Conservation (phyloP, 306 rosid species). For the Prosopis cineraria region DNA sequence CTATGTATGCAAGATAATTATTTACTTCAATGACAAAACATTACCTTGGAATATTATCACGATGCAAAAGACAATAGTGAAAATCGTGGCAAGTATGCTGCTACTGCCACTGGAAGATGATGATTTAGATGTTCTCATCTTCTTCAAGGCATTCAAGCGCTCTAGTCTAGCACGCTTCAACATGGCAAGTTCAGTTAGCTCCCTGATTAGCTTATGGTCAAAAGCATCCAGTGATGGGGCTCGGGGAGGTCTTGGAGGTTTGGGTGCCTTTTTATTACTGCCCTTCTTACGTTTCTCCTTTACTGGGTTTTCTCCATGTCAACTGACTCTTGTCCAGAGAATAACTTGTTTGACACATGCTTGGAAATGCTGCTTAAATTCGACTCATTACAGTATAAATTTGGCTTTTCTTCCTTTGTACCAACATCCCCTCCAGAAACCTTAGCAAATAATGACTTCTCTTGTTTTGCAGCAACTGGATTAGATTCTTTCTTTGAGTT, state of each 20-base stretch:
- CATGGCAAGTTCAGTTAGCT: slow-evolving; percentile 79
- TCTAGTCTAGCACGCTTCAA: slow-evolving; percentile 80
- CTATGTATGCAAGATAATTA: slow-evolving; percentile 9
- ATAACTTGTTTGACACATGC: slow-evolving; percentile 40
- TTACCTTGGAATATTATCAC: slow-evolving; percentile 85
- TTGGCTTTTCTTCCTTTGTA: slow-evolving; percentile 45
- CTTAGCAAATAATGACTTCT: slow-evolving; percentile 46
- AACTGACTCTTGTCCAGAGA: slow-evolving; percentile 32
- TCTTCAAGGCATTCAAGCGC: slow-evolving; percentile 79
- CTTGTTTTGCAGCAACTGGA: slow-evolving; percentile 45
- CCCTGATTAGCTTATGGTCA: slow-evolving; percentile 76
- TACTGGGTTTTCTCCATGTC: slow-evolving; percentile 41
- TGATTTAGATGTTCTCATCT: slow-evolving; percentile 68
- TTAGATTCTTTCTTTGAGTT: slow-evolving; percentile 44
- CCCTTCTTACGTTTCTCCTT: slow-evolving; percentile 81
- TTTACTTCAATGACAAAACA: slow-evolving; percentile 8
- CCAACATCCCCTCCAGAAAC: slow-evolving; percentile 55
- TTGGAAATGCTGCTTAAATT: slow-evolving; percentile 40
- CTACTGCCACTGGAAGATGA: slow-evolving; percentile 50
- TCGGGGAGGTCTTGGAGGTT: slow-evolving; percentile 95
- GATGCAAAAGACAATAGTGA: slow-evolving; percentile 77
- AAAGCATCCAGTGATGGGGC: slow-evolving; percentile 86
- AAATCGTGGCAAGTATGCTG: slow-evolving; percentile 63
- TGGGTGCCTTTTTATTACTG: slow-evolving; percentile 66
- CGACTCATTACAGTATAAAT: slow-evolving; percentile 42